These are phyloP conservation scores for Stagonosporopsis vannaccii DNA, from an alignment of 2,329 filamentous ascomycete species.

Conservation along the genomic window DNA sequence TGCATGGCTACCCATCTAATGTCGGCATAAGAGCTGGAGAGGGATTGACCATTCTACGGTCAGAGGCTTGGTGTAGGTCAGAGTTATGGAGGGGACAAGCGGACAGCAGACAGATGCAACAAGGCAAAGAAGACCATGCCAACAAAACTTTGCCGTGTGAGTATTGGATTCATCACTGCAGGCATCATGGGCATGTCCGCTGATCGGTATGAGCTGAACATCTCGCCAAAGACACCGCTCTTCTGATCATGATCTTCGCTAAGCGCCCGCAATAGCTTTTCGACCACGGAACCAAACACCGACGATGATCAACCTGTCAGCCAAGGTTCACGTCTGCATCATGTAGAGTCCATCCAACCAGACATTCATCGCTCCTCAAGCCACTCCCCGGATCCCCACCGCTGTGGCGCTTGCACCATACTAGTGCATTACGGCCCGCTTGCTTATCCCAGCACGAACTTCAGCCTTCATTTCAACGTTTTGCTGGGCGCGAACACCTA, in stretches of 20 bases:
- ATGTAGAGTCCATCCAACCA: not conserved
- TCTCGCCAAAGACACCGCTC: not conserved
- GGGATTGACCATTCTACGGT: too few relatives aligned
- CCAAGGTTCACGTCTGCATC: conserved; percentile 2
- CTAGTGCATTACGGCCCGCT: conserved; percentile 1
- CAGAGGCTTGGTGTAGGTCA: too few relatives aligned
- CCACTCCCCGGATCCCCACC: conserved; percentile 11
- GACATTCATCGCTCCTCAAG: not conserved
- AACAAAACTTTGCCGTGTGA: not conserved
- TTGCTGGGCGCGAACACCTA: not conserved
- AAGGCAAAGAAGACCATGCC: not conserved
- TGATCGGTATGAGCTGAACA: not conserved
- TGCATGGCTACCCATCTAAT: too few relatives aligned
- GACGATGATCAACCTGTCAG: not conserved
- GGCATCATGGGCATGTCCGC: not conserved
- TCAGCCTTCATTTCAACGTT: conserved; percentile 4
- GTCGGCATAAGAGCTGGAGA: too few relatives aligned
- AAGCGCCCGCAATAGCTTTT: not conserved
- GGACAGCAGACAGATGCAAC: not conserved
- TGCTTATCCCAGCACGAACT: not conserved
- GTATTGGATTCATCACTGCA: not conserved
- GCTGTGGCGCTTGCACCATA: conserved; percentile 5
- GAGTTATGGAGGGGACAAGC: too few relatives aligned
- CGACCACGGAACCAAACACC: not conserved
- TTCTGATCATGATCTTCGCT: too few relatives aligned